Base-by-base conservation (phyloP, 129 eudicot species). In the Helianthus annuus region DNA sequence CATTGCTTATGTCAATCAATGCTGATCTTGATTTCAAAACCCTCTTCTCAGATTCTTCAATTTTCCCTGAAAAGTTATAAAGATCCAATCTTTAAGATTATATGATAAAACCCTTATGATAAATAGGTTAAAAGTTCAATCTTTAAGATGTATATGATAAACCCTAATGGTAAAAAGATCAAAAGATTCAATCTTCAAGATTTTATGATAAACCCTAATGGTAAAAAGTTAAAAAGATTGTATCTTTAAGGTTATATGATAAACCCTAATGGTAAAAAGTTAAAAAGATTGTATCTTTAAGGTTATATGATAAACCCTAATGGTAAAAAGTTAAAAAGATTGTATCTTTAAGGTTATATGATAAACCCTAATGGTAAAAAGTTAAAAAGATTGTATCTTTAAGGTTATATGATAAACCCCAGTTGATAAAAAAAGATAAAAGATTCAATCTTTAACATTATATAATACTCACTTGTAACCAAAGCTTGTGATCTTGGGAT, bases 1-100 rank as follows among this genome's bases (percentile, higher is more conserved):
- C 98, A 54, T 93, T 93, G 1, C 95, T 93, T 78, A 93, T 93
- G 51, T 93, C 97, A 48, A 84, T 73, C 49, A 92, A 68, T 0
- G 86, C 95, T 1, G 87, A 76, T 69, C 76, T 69, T 38, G 88
- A 72, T 75, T 83, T 83, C 46, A 78, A 48, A 13, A 24, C 51
- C 66, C 67, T 71, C 65, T 85, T 87, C 24, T 91, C 92, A 15
- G 76, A 68, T 60, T 80, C 95, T 54, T 83, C 95, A 48, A 12
- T 10, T 69, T 83, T 85, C 52, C 74, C 97, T 92, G 73, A 63
- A 40, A 75, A 29, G 13, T 16, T 11, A 6, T 16, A 44, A 40
- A 70, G 38, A 49, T 69, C 34, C 5, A 32, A 64, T 55, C 17
- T 22, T 4, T 45, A 34, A 14, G 61, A 17, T 34, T 36, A 73